These are phyloP conservation scores for Exserohilum turcica DNA, from an alignment of 2,329 filamentous ascomycete genomes.

Conservation along the genomic window DNA sequence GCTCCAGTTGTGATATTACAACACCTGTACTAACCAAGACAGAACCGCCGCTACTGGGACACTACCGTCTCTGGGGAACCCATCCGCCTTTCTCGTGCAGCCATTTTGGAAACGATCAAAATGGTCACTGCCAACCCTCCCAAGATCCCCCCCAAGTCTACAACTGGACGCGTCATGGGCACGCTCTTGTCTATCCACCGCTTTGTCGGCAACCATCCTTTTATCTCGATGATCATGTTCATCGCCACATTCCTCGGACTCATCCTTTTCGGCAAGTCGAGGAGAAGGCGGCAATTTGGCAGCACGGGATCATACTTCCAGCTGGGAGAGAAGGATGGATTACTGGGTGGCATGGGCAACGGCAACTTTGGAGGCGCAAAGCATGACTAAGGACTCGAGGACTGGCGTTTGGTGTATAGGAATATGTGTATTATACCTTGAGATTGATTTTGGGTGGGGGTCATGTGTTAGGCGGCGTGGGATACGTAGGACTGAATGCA, in stretches of 20 bases:
- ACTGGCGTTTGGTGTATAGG: not conserved
- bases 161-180: conserved; percentile 73
- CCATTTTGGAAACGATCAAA: conserved; percentile 83
- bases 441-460: conserved; percentile 1
- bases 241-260: conserved; percentile 61
- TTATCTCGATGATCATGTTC: conserved; percentile 59
- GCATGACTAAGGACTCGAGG: conserved; percentile 30
- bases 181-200: conserved; percentile 61
- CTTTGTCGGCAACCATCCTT: conserved; percentile 52
- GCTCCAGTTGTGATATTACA: not conserved
- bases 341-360: conserved; percentile 61
- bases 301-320: conserved; percentile 65
- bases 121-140: conserved; percentile 72
- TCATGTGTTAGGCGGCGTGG: no score
- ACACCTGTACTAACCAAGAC: conserved; percentile 10
- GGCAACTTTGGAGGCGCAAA: conserved; percentile 46
- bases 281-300: conserved; percentile 52
- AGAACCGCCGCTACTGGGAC: conserved; percentile 97
- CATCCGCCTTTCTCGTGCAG: conserved; percentile 86
- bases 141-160: conserved; percentile 76
- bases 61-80: conserved; percentile 84
- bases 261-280: conserved; percentile 43
- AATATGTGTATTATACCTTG: conserved; percentile 17
- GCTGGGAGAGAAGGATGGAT: conserved; percentile 70
- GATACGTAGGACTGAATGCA: not conserved